Percentiles rank a stretch among this genome's conserved stretches.
These are phyloP conservation scores for Ganoderma boninense DNA, from an alignment of 1,284 basidiomycete genomes.

Conservation along the genomic window DNA sequence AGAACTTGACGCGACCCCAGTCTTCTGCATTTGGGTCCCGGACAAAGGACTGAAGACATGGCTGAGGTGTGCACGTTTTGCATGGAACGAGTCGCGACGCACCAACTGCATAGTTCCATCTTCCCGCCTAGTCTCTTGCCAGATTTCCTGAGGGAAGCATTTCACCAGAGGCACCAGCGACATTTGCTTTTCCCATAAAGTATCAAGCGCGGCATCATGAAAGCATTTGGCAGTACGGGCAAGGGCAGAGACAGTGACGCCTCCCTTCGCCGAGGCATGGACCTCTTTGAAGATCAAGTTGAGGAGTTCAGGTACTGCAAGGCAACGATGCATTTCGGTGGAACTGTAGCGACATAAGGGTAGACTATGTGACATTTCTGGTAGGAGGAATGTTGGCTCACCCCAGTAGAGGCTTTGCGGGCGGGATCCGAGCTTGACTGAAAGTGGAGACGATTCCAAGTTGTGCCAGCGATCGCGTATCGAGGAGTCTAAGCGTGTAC, in stretches of 20 bases:
- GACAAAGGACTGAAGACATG: slow-evolving; percentile 12
- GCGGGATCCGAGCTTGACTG: background rate
- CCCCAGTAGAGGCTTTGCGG: background rate
- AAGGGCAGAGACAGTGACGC: slow-evolving; percentile 19
- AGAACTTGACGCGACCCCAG: slow-evolving; percentile 24
- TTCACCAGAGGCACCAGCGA: slow-evolving; percentile 28
- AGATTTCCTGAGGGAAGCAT: slow-evolving; percentile 26
- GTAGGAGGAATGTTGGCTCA: background rate
- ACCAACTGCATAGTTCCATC: slow-evolving; percentile 19
- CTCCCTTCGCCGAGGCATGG: background rate
- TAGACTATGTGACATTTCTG: background rate
- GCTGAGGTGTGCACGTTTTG: background rate
- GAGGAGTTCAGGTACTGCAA: slow-evolving; percentile 28
- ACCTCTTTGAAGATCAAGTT: slow-evolving; percentile 23
- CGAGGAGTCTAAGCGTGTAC: background rate
- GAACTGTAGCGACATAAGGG: background rate
- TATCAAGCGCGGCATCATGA: slow-evolving; percentile 27
- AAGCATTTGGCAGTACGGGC: slow-evolving; percentile 29
- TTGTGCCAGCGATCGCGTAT: background rate
- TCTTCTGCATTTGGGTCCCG: slow-evolving; percentile 20
- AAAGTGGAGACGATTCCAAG: background rate
- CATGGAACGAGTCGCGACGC: background rate
- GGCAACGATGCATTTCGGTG: slow-evolving; percentile 17
- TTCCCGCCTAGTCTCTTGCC: slow-evolving; percentile 20
- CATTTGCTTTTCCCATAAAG: slow-evolving; percentile 26